phyloP scores from a whole-genome alignment of 2,329 filamentous ascomycete genomes.

The Onygena corvina region DNA sequence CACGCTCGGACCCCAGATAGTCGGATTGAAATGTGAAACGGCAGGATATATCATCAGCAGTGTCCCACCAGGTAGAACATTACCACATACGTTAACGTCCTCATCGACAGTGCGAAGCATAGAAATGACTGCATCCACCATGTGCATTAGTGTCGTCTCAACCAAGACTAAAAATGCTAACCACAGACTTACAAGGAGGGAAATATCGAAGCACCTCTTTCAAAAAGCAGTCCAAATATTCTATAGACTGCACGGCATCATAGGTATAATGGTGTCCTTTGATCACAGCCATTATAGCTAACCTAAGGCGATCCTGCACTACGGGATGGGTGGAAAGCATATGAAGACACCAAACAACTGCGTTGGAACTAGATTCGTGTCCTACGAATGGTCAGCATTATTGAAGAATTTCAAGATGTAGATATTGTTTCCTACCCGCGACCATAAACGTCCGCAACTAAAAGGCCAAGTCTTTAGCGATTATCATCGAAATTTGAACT shows the following conservation, averaged over 20 bases:
- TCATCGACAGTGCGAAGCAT: background rate
- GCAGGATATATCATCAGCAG: conserved; percentile 2
- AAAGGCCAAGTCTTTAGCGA: background rate
- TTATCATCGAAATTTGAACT: background rate
- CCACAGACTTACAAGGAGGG: background rate
- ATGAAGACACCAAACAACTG: conserved; percentile 5
- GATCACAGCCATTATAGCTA: background rate
- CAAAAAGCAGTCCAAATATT: conserved; percentile 5
- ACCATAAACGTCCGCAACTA: conserved; percentile 7
- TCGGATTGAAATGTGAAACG: conserved; percentile 1
- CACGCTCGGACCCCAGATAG: conserved; percentile 1
- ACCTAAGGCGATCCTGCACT: conserved; percentile 1
- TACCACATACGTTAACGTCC: conserved; percentile 6
- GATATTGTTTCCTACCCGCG: background rate
- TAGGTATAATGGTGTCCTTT: background rate
- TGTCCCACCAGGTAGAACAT: conserved; percentile 3
- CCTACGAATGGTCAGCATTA: background rate
- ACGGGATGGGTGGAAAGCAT: conserved; percentile 1
- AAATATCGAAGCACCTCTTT: conserved; percentile 7
- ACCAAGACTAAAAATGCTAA: too few relatives aligned
- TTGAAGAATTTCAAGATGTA: background rate
- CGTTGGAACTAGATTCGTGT: conserved; percentile 2
- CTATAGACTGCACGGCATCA: background rate
- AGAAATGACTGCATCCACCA: background rate
- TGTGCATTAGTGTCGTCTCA: background rate